These are phyloP conservation scores for Gardenia jasminoides DNA, from an alignment of 257 asterid genomes.

Conservation along the genomic window DNA sequence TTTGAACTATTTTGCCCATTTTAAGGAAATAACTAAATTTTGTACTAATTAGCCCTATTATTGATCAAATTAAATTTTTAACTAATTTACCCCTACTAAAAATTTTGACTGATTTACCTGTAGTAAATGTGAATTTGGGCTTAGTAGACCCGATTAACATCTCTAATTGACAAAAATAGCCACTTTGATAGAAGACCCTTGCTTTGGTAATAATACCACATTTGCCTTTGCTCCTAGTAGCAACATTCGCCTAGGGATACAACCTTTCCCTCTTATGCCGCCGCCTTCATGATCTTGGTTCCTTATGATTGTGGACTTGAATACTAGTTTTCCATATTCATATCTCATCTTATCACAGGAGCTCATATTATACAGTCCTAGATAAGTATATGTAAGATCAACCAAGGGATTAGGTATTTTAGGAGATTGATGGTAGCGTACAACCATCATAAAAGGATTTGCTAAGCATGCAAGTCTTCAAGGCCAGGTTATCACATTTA, in stretches of 20 bases:
- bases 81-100: too few species aligned
- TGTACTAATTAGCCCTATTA: too few species aligned
- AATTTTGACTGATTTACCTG: too few species aligned
- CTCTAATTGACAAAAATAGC: too few species aligned
- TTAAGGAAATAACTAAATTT: too few species aligned
- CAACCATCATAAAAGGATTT: slow-evolving; percentile 32
- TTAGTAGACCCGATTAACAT: too few species aligned
- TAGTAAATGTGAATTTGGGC: too few species aligned
- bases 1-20: too few species aligned
- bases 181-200: background rate
- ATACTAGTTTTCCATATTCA: slow-evolving; percentile 16
- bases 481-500: slow-evolving; percentile 36
- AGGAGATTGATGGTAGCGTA: background rate
- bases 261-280: background rate
- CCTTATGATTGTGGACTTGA: slow-evolving; percentile 33
- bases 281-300: background rate
- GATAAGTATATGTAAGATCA: slow-evolving; percentile 5
- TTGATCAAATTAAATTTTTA: too few species aligned
- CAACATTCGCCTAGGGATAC: background rate
- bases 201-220: background rate
- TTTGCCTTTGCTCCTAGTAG: background rate
- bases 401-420: background rate
- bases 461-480: slow-evolving; percentile 30
- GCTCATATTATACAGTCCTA: slow-evolving; percentile 46
- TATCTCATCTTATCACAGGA: too few species aligned